phyloP scores from a whole-genome alignment of 164 flowering plant species.

The Litsea cubeba region DNA sequence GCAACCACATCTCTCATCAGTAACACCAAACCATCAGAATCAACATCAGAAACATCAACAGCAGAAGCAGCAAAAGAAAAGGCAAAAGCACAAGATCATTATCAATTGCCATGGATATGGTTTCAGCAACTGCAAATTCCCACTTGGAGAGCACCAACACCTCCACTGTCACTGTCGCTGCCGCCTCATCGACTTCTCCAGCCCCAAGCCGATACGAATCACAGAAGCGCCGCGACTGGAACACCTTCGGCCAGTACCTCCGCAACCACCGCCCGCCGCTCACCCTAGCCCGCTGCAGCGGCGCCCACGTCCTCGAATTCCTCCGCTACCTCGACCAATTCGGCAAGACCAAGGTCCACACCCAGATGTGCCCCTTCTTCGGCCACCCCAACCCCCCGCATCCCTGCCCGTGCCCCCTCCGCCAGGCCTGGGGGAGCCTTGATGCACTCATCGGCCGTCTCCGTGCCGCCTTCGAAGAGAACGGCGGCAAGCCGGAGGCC shows the following conservation, averaged over 20 bases:
- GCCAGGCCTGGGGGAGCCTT: conserved; percentile 89
- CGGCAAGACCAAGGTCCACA: conserved; percentile 79
- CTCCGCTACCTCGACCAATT: conserved; percentile 79
- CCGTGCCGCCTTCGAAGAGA: conserved; percentile 76
- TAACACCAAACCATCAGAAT: not conserved
- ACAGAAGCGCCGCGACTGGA: conserved; percentile 81
- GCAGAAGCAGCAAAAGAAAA: not conserved
- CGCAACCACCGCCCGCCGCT: conserved; percentile 77
- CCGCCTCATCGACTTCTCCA: conserved; percentile 36
- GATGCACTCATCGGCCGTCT: conserved; percentile 82
- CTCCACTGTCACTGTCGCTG: not conserved
- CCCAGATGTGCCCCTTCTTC: conserved; percentile 68
- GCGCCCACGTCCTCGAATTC: conserved; percentile 77
- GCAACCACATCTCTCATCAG: not conserved
- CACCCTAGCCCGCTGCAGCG: conserved; percentile 71
- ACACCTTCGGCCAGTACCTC: conserved; percentile 77
- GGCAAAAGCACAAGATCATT: not conserved
- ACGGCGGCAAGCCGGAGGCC: conserved; percentile 73
- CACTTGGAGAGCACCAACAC: not conserved
- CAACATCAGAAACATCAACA: not conserved
- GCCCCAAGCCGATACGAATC: conserved; percentile 65
- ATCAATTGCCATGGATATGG: conserved; percentile 2
- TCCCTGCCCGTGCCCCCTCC: conserved; percentile 82
- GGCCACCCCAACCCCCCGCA: conserved; percentile 76
- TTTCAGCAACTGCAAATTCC: not conserved